Evolutionary conservation across 805 yeast genomes (phyloP).

Genomic region (Spathaspora girioi): DNA sequence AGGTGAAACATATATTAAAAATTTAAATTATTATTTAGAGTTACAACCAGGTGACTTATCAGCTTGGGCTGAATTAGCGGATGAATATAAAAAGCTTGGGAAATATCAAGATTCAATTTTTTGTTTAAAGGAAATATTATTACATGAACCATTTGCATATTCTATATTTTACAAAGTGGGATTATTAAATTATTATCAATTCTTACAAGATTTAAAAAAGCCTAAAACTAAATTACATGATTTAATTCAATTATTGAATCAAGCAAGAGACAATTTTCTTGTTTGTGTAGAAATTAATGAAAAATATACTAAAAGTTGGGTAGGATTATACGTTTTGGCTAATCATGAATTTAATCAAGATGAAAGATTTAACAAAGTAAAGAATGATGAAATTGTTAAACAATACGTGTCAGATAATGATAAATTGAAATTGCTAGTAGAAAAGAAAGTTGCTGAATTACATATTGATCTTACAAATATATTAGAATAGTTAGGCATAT

Average conservation of each 20-base stretch:
- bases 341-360: constrained; percentile 11
- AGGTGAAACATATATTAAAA: constrained; percentile 44
- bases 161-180: constrained; percentile 64
- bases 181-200: constrained; percentile 26
- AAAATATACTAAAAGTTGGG: constrained; percentile 68
- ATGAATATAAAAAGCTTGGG: constrained; percentile 56
- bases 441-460: constrained; percentile 17
- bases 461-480: constrained; percentile 1
- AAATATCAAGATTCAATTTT: constrained; percentile 65
- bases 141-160: constrained; percentile 68
- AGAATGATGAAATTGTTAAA: constrained; percentile 17
- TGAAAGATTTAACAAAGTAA: constrained; percentile 13
- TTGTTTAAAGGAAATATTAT: constrained; percentile 66
- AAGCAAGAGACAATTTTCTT: constrained; percentile 48
- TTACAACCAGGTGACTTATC: constrained; percentile 71
- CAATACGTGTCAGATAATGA: constrained; percentile 19
- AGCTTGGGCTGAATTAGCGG: constrained; percentile 75
- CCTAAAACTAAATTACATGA: constrained; percentile 19
- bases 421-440: constrained; percentile 18
- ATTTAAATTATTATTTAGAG: constrained; percentile 53
- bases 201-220: constrained; percentile 16
- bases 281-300: constrained; percentile 78
- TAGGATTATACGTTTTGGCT: constrained; percentile 49
- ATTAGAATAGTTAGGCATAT: not conserved
- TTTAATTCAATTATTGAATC: constrained; percentile 17